Evolutionary conservation across 179 eudicot species (phyloP).

Genomic region (Vitellaria paradoxa): DNA sequence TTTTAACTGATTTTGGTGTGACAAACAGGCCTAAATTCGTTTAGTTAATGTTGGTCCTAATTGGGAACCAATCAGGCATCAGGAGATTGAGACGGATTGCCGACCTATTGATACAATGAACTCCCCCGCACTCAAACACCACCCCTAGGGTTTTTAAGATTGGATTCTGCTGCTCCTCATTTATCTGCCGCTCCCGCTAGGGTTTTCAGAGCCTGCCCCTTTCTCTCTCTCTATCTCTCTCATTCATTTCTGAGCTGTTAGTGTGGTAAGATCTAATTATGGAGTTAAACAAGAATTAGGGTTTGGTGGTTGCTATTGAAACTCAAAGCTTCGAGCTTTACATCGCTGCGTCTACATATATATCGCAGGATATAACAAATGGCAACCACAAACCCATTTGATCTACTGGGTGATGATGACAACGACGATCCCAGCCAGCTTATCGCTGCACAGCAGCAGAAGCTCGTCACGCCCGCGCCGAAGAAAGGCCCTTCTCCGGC

Average conservation of each 20-base stretch:
- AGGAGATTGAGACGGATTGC: too few relatives aligned
- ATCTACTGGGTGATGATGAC: slow-evolving; percentile 64
- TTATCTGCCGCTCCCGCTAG: slow-evolving; percentile 14
- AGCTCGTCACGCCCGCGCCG: slow-evolving; percentile 15
- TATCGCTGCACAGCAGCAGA: slow-evolving; percentile 47
- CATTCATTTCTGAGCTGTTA: neutral
- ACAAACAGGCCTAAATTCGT: too few relatives aligned
- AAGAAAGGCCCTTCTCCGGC: slow-evolving; percentile 27
- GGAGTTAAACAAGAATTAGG: slow-evolving; percentile 12
- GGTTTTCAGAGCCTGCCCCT: slow-evolving; percentile 14
- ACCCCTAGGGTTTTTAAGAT: slow-evolving; percentile 20
- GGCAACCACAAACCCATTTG: slow-evolving; percentile 70
- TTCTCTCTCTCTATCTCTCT: neutral
- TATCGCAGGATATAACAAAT: slow-evolving; percentile 24
- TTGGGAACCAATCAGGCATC: too few relatives aligned
- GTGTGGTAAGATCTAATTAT: slow-evolving; percentile 9
- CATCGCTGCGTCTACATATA: neutral
- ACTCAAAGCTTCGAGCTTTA: slow-evolving; percentile 8
- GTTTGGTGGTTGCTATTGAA: slow-evolving; percentile 6
- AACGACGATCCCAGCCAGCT: slow-evolving; percentile 60
- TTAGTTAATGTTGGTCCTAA: too few relatives aligned
- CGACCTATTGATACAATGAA: neutral
- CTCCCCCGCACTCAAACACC: neutral
- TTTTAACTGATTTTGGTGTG: too few relatives aligned
- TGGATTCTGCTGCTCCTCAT: neutral